phyloP scores from a whole-genome alignment of 495 filamentous ascomycete species.

The Penicillium atrosanguineum region DNA sequence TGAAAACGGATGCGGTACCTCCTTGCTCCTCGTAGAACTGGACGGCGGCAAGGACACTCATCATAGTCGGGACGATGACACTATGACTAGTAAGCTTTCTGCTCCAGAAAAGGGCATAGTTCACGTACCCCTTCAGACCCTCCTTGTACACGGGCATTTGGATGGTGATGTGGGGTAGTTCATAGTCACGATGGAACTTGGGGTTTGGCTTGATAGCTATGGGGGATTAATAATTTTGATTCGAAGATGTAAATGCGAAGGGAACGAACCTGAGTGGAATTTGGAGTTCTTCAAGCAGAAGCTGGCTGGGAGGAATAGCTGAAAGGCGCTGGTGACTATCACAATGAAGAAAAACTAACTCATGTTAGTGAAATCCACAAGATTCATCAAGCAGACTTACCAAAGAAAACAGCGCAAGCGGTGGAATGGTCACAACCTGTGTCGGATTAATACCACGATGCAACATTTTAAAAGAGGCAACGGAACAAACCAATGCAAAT shows the following conservation, averaged over 20 bases:
- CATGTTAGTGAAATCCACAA: neutral
- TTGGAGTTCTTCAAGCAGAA: constrained; percentile 14
- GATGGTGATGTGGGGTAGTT: constrained; percentile 42
- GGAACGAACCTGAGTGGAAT: constrained; percentile 11
- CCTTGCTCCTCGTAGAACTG: constrained; percentile 63
- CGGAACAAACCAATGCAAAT: constrained; percentile 26
- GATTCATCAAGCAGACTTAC: constrained; percentile 7
- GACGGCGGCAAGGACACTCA: constrained; percentile 61
- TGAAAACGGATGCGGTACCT: constrained; percentile 48
- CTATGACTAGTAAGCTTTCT: neutral
- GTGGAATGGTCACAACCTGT: constrained; percentile 30
- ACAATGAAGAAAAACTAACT: constrained; percentile 22
- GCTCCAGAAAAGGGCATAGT: neutral
- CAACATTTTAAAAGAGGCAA: neutral
- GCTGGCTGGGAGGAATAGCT: constrained; percentile 14
- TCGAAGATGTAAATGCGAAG: neutral
- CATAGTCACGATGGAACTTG: constrained; percentile 12
- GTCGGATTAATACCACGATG: constrained; percentile 4
- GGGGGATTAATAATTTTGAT: neutral
- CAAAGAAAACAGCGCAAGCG: constrained; percentile 29
- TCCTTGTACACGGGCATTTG: constrained; percentile 79
- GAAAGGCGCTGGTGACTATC: constrained; percentile 16
- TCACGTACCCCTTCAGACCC: constrained; percentile 45
- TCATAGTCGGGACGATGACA: constrained; percentile 62
- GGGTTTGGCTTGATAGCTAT: constrained; percentile 4